Conservation (phyloP, 2,329 filamentous ascomycete genomes). For the Aspergillus aculeatinus region DNA sequence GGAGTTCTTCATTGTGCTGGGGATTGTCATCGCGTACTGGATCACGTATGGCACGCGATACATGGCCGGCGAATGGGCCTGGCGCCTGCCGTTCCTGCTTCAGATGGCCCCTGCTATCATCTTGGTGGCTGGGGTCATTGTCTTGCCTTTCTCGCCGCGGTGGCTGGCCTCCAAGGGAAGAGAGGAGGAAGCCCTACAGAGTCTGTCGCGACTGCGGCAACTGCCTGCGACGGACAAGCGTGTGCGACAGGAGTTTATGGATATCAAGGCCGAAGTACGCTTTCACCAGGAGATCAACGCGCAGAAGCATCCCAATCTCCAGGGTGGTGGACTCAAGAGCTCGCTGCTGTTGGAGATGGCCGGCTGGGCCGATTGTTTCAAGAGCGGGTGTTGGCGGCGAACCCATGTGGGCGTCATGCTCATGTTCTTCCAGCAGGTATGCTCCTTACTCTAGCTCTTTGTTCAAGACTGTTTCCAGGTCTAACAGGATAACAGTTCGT, state of each 20-base stretch:
- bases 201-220: constrained; percentile 51
- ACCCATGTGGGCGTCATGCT: constrained; percentile 54
- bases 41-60: constrained; percentile 46
- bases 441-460: neutral
- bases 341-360: constrained; percentile 50
- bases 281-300: constrained; percentile 50
- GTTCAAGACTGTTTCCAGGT: neutral
- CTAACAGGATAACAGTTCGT: constrained; percentile 36
- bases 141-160: constrained; percentile 57
- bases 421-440: constrained; percentile 58
- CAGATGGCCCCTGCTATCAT: constrained; percentile 46
- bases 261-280: constrained; percentile 54
- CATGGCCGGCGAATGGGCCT: constrained; percentile 48
- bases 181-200: constrained; percentile 50
- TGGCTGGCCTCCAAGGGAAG: constrained; percentile 52
- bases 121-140: constrained; percentile 38
- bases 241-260: constrained; percentile 52
- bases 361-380: constrained; percentile 53
- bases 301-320: constrained; percentile 41
- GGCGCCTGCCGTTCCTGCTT: constrained; percentile 49
- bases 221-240: constrained; percentile 51
- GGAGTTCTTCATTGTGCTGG: constrained; percentile 43
- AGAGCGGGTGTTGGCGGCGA: constrained; percentile 49
- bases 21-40: constrained; percentile 46
- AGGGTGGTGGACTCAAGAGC: constrained; percentile 32